These are phyloP conservation scores for Xylariaceae sp. DNA, from an alignment of 2,329 filamentous ascomycete species.

Conservation along the genomic window DNA sequence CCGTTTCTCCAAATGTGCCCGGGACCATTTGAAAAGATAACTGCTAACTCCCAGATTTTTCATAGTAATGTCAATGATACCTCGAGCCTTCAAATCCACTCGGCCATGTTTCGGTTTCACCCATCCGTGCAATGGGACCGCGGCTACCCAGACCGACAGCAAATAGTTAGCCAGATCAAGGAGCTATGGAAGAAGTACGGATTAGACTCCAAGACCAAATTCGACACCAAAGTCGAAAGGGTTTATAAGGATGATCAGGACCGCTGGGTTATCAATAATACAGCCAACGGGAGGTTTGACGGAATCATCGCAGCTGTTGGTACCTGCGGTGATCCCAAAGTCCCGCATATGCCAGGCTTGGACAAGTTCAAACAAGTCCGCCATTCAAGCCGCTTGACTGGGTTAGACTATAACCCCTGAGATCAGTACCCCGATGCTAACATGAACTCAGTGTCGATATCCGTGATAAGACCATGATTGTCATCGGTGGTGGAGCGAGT, in stretches of 20 bases:
- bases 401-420: no score
- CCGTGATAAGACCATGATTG: conserved; percentile 68
- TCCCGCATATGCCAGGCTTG: conserved; percentile 66
- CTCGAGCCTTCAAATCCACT: conserved; percentile 78
- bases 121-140: conserved; percentile 70
- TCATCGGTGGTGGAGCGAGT: conserved; percentile 76
- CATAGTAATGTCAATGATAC: conserved; percentile 80
- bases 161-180: conserved; percentile 70
- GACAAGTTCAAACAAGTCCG: conserved; percentile 70
- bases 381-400: conserved; percentile 73
- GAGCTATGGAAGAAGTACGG: conserved; percentile 72
- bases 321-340: conserved; percentile 74
- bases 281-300: conserved; percentile 68
- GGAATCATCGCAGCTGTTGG: conserved; percentile 75
- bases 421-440: conserved; percentile 21
- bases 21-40: no score
- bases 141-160: conserved; percentile 73
- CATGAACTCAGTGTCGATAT: conserved; percentile 53
- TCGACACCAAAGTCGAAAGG: conserved; percentile 65
- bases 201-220: conserved; percentile 66
- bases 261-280: conserved; percentile 74
- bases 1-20: background rate
- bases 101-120: conserved; percentile 83
- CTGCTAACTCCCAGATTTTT: no score
- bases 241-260: conserved; percentile 66